Base-by-base conservation (phyloP, 2,329 filamentous ascomycete species). In the Fusarium siculi region DNA sequence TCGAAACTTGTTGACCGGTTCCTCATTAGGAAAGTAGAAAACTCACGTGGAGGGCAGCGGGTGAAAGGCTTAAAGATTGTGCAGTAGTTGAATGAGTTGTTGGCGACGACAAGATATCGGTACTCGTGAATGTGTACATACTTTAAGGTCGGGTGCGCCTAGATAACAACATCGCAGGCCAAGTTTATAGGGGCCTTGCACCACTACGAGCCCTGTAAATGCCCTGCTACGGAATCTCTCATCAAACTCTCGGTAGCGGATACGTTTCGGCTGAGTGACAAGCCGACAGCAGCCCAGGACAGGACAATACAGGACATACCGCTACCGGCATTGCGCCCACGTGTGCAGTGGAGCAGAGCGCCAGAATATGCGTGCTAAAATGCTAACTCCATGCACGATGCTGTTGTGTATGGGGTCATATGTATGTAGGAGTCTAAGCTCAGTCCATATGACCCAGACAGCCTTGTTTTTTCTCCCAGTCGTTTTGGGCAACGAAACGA, bases 1-100 rank as follows among this genome's bases (percentile, higher is more conserved):
- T 69, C 63, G 61, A 70, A 66, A 53, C 70, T 66, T 74, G 57
- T 76, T 80, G 72, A 79, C 79, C 79, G 79, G 79, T 81, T 79
- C 75, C 78, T 80, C 66, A 57, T 79, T 76, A 69, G 78, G 78
- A 78, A 78, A 76, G 77, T 77, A 69, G 77, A 76, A 79, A 76
- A 72, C 75, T 74, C 66, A 74, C 65, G 74, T 74, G 73, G 71
- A 63, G 72, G 74, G 74, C 63, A 61, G 70, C 62, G 68, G 69
- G 56, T 54, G 68, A 63, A 70, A 57, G 34, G 62, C 53, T 63
- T 60, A 21, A n/a, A 69, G 52, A 39, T 15, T 58, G 42, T 66
- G 56, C 63, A 65, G 57, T 63, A 52, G 57, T 55, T 39, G 37
- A 37, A 32, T 63, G 44, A 39, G 50, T 30, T 54, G 50, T 30